These are phyloP conservation scores for Fonsecaea pedrosoi DNA, from an alignment of 2,329 filamentous ascomycete species.

Conservation along the genomic window DNA sequence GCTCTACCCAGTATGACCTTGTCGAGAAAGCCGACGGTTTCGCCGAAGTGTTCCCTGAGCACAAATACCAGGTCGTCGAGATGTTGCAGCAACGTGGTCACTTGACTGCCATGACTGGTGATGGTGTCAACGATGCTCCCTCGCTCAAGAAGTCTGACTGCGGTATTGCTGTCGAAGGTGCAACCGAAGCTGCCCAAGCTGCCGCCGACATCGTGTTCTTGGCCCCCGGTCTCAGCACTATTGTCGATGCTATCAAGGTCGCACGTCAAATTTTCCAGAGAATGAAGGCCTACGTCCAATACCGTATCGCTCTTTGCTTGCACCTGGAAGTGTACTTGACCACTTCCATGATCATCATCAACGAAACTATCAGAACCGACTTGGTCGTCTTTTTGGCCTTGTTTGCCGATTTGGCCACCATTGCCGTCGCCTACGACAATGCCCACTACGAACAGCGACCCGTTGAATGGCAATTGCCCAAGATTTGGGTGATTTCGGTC, in stretches of 20 bases:
- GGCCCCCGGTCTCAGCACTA: constrained; percentile 73
- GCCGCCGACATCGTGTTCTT: constrained; percentile 78
- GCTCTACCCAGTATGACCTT: constrained; percentile 75
- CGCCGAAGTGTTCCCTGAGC: constrained; percentile 76
- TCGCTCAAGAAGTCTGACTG: constrained; percentile 77
- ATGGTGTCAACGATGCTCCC: constrained; percentile 76
- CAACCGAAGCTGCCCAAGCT: constrained; percentile 74
- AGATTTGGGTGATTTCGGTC: constrained; percentile 79
- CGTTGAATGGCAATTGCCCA: constrained; percentile 80
- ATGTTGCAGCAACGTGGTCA: constrained; percentile 77
- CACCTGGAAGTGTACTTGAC: constrained; percentile 79
- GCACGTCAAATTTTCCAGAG: constrained; percentile 78
- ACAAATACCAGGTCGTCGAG: constrained; percentile 78
- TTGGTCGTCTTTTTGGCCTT: constrained; percentile 80
- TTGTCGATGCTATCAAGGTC: constrained; percentile 75
- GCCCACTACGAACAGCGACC: constrained; percentile 76
- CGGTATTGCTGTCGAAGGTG: constrained; percentile 75
- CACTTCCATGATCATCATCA: constrained; percentile 79
- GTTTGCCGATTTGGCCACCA: constrained; percentile 79
- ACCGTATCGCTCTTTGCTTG: constrained; percentile 76
- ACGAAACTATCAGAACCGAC: constrained; percentile 74
- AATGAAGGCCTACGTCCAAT: constrained; percentile 79
- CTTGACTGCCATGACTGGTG: constrained; percentile 77
- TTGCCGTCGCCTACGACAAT: constrained; percentile 80
- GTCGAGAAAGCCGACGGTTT: constrained; percentile 77